Base-by-base conservation (phyloP, 768 basidiomycete genomes). In the Trametes elegans region DNA sequence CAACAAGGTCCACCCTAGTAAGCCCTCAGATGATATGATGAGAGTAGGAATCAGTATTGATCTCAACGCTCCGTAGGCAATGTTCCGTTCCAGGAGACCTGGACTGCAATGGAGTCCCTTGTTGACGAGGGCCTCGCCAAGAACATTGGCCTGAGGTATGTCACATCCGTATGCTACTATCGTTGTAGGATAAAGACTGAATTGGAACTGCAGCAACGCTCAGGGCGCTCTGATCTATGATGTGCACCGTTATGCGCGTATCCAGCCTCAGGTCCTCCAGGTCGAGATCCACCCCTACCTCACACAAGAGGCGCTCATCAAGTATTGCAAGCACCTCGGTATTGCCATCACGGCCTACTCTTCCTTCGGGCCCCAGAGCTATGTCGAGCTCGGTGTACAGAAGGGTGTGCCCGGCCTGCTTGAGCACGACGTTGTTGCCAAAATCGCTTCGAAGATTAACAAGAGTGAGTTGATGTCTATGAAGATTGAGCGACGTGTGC, bases 21-120 rank as follows among this genome's bases (percentile, higher is more conserved):
- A 69, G 76, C 69, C 18, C 2, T 28, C 23, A 41, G 34, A 35
- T 44, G 58, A n/a, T 5, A 14, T 9, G 5, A 40, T 2, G 19
- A 2, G 26, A 16, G 4, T n/a, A n/a, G n/a, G n/a, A n/a, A 31
- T 19, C 3, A 2, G 59, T 24, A 8, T 28, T 43, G 1, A 61
- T 36, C 9, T 23, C n/a, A n/a, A n/a, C n/a, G n/a, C 49, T 5
- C 40, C 40, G 39, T 59, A 85, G 80, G 81, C 60, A 83, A 84
- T 46, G 83, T 81, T 0, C 85, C 87, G 34, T 79, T 90, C 68
- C 82, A 84, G 62, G 87, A 90, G 74, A 95, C 93, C 16, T 95
- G 91, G 90, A 66, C 70, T 36, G 89, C 81, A 14, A 81, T 96
- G 84, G 93, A 96, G 70, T 75, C 78, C 57, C 79, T 94, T 19